Evolutionary conservation across 2,329 filamentous ascomycete species (phyloP).

Genomic region (Exophiala viscosa): DNA sequence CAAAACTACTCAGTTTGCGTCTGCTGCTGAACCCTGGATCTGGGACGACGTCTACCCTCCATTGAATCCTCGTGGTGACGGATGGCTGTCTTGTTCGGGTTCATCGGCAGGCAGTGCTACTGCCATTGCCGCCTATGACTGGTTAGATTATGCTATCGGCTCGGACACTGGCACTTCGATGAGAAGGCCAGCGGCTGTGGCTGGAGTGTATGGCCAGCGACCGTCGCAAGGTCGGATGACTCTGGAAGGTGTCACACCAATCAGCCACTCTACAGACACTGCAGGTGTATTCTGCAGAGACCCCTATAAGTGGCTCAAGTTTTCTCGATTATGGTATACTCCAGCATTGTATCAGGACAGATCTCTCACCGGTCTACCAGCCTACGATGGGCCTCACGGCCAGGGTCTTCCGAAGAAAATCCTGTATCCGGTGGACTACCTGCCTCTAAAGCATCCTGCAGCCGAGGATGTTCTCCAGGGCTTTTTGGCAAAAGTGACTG

Average conservation of each 20-base stretch:
- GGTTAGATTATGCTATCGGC: constrained; percentile 41
- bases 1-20: constrained; percentile 23
- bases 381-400: not conserved
- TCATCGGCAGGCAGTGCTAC: constrained; percentile 29
- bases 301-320: constrained; percentile 23
- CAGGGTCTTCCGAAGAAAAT: constrained; percentile 1
- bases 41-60: constrained; percentile 37
- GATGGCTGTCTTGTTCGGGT: constrained; percentile 32
- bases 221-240: constrained; percentile 41
- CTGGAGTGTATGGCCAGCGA: constrained; percentile 43
- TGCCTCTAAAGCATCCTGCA: constrained; percentile 4
- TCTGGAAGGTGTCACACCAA: constrained; percentile 43
- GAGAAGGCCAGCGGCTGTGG: constrained; percentile 41
- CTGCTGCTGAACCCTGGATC: constrained; percentile 13
- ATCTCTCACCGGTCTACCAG: constrained; percentile 1
- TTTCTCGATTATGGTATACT: constrained; percentile 9
- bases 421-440: constrained; percentile 6
- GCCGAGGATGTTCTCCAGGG: constrained; percentile 1
- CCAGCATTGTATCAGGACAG: constrained; percentile 3
- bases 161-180: constrained; percentile 47
- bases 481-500: constrained; percentile 2
- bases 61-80: constrained; percentile 38
- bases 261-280: constrained; percentile 44
- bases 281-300: constrained; percentile 41
- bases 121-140: constrained; percentile 38